Evolutionary conservation across 140 eudicot genomes (phyloP), one percentile per base, ranked within the genome.

Genomic region (Bidens hawaiensis): DNA sequence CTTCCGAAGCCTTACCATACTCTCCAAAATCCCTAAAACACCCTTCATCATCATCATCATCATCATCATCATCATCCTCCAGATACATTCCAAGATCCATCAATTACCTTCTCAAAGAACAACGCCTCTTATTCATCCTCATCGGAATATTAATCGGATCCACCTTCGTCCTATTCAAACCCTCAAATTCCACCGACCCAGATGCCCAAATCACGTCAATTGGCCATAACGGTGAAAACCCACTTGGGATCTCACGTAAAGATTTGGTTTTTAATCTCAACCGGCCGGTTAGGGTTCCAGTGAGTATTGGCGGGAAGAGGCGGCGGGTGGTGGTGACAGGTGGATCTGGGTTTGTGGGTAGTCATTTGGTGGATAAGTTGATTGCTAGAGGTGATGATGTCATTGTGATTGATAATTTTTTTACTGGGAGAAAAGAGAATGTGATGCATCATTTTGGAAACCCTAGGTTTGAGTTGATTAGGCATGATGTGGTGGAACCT

Each of bases 111-210:
- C 72, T 86, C 82, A 83, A 47, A 60, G 95, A 89, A 46, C 94
- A 89, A 59, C 78, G 97, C 6, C 74, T 89, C 7, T 67, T 89
- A 17, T 89, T 86, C 75, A 81, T 85, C 62, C 49, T 89, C 5
- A 68, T 89, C 45, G 95, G 97, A 8, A 76, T 89, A 41, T 41
- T 89, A 6, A 86, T 89, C 69, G 97, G 93, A 13, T 89, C 97
- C 64, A 66, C 86, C 15, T 75, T 89, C 78, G 84, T 89, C 78
- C 6, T 83, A 28, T 38, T 89, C 59, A 86, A 83, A 52, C 95
- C 95, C 0, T 33, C 78, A 11, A 38, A 10, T 15, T 9, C 45
- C 13, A 36, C 12, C 11, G 14, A 36, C 13, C 43, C 13, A 9
- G n/a, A n/a, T n/a, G n/a, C n/a, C n/a, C n/a, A n/a, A n/a, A n/a